Evolutionary conservation across 2,329 filamentous ascomycete species (phyloP), one percentile per base, ranked within the genome.

Genomic region (Trichoderma cornu-damae): DNA sequence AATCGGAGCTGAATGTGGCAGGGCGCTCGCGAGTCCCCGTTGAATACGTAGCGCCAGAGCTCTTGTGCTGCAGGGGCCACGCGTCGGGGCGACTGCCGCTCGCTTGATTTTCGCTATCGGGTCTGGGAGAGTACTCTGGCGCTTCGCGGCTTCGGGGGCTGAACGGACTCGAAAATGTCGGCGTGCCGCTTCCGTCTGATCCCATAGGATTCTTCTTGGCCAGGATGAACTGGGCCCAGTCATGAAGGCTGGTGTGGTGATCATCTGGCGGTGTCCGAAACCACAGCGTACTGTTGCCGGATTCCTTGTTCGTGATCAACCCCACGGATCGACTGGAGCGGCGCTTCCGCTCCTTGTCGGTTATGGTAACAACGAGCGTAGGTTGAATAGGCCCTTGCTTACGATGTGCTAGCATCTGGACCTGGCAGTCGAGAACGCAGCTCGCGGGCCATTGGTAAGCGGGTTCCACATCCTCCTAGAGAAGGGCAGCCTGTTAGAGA

Each of bases 321-420:
- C 80, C 81, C 3, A 80, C 78, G 3, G 84, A 81, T 60, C 84
- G 77, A 62, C 84, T 87, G 46, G 84, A 87, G 59, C 84, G 77
- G 49, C 84, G 79, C 64, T 86, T 87, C 56, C 82, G 79, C 61
- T 84, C 73, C 67, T 83, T 85, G 61, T 86, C 83, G 35, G 77
- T 75, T 47, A 87, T 71, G 61, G 74, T 80, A 35, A 87, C 66
- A 44, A 85, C 73, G 11, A 87, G 75, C 5, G 84, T 87, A 1
- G 82, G 82, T 6, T 83, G 69, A 4, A 79, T 74, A 9, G 81
- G 78, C 0, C 79, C 80, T 64, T 85, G 82, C 64, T 87, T 87
- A 50, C 83, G 80, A 64, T 86, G 80, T 40, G 82, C 75, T 14
- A 85, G 62, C 67, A 78, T 77, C 66, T 85, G 81, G 30, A 85